phyloP scores from a whole-genome alignment of 2,329 filamentous ascomycete genomes.

The Trematosphaeria pertusa region DNA sequence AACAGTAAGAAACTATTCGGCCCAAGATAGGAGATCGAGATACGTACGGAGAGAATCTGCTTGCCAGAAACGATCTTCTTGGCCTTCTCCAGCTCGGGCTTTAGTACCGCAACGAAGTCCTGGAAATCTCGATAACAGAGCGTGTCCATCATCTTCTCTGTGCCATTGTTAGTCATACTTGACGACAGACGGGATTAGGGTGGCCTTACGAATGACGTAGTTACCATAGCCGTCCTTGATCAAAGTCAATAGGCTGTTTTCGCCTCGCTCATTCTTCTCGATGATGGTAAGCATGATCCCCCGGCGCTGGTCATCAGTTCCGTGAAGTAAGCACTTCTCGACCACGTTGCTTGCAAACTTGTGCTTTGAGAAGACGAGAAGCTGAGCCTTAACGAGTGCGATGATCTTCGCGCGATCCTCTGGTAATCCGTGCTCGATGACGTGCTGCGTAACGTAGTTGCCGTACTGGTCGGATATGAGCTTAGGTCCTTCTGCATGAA shows the following conservation, averaged over 20 bases:
- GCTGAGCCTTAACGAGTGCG: conserved; percentile 71
- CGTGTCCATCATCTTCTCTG: conserved; percentile 78
- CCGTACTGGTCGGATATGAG: conserved; percentile 89
- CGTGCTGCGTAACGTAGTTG: conserved; percentile 95
- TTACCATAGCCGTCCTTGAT: conserved; percentile 95
- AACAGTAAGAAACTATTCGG: conserved; percentile 11
- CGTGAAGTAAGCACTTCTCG: conserved; percentile 84
- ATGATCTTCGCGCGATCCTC: conserved; percentile 79
- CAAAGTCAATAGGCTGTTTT: conserved; percentile 73
- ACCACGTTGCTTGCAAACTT: conserved; percentile 98
- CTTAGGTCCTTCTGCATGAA: conserved; percentile 73
- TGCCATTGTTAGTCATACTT: conserved; percentile 12
- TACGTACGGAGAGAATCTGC: conserved; percentile 50
- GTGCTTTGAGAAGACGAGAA: conserved; percentile 84
- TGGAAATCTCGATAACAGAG: conserved; percentile 50
- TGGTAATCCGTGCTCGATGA: conserved; percentile 78
- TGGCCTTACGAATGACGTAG: conserved; percentile 93
- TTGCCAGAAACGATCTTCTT: conserved; percentile 51
- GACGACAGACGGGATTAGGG: background rate
- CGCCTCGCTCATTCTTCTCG: conserved; percentile 67
- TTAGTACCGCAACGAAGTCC: conserved; percentile 50
- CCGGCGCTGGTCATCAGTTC: conserved; percentile 71
- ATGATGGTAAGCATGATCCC: conserved; percentile 63
- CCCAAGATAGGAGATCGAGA: background rate
- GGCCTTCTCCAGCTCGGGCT: conserved; percentile 54